Evolutionary conservation across 768 basidiomycete species (phyloP), one percentile per base, ranked within the genome.

Genomic region (Cystofilobasidium macerans): DNA sequence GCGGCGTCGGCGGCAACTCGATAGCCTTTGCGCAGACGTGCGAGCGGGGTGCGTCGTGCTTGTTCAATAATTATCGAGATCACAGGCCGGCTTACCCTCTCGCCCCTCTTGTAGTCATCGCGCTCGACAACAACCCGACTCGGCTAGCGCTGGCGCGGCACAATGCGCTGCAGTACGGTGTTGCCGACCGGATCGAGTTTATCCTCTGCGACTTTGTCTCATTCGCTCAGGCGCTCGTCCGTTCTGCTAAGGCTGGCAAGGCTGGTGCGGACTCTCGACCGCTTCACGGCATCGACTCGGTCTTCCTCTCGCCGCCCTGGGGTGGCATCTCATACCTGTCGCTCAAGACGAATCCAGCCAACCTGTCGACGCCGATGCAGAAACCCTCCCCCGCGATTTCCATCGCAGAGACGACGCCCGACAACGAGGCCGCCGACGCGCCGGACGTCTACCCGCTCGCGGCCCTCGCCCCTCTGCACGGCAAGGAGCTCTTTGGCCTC

Each of bases 1-100:
- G 93, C 72, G 95, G 95, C 0, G 93, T 98, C 0, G 95, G 95
- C 32, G 95, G 94, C 20, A 99, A 99, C 72, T 84, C 94, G 0
- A 98, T 99, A 65, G 90, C 92, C 4, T 97, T 99, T 76, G 95
- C 95, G 2, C 84, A 86, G 74, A 95, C 92, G 2, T 99, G 95
- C 77, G 88, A 94, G 74, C 78, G 88, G 76, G 94, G 94, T 95
- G 72, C 67, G 85, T 75, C 45, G 30, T 30, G 16, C 28, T 32
- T 7, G 2, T 4, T n/a, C 30, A 30, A 26, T 2, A 54, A 12
- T 36, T 43, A 28, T 22, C 20, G 18, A 6, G 30, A 14, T 61
- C 20, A 3, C 9, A 6, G 18, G 0, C 57, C 30, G 26, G 48
- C 28, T 51, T 22, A 51, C 48, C 7, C 42, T 9, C 35, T 22